phyloP scores from a whole-genome alignment of 805 yeast species.

The Blastobotrys chiropterorum region DNA sequence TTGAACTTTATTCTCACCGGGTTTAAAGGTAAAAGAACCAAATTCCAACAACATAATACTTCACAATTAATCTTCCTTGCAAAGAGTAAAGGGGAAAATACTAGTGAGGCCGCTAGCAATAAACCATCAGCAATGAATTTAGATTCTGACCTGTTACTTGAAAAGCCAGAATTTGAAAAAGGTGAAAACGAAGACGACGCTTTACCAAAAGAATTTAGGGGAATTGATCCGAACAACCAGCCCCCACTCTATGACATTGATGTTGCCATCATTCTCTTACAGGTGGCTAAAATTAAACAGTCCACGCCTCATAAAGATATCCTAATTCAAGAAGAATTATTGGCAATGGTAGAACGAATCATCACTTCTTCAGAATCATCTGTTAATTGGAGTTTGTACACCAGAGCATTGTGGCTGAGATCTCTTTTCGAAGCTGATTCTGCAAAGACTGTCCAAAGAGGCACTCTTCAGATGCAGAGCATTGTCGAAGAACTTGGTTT shows the following conservation, averaged over 20 bases:
- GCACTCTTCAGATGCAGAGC: constrained; percentile 86
- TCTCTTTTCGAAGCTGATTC: constrained; percentile 74
- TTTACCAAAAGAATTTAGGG: constrained; percentile 32
- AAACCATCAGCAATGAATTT: constrained; percentile 38
- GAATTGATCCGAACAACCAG: constrained; percentile 74
- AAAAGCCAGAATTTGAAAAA: constrained; percentile 60
- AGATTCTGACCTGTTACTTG: constrained; percentile 72
- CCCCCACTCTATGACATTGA: constrained; percentile 69
- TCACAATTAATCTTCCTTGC: constrained; percentile 77
- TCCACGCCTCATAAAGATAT: constrained; percentile 67
- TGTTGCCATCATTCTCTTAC: constrained; percentile 62
- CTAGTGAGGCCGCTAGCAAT: constrained; percentile 3
- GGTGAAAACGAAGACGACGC: constrained; percentile 34
- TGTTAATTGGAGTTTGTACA: constrained; percentile 70
- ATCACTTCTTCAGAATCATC: constrained; percentile 43
- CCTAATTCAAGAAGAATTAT: constrained; percentile 74
- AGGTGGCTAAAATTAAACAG: constrained; percentile 56
- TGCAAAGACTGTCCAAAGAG: constrained; percentile 87
- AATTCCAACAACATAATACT: constrained; percentile 65
- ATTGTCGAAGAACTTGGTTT: constrained; percentile 83
- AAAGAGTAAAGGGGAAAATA: constrained; percentile 26
- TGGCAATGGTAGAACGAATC: constrained; percentile 68
- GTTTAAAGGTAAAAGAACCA: constrained; percentile 81
- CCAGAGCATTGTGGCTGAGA: constrained; percentile 85
- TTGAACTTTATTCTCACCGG: constrained; percentile 74